These are phyloP conservation scores for Lactarius pseudohatsudake DNA, from an alignment of 768 basidiomycete species.

Conservation along the genomic window DNA sequence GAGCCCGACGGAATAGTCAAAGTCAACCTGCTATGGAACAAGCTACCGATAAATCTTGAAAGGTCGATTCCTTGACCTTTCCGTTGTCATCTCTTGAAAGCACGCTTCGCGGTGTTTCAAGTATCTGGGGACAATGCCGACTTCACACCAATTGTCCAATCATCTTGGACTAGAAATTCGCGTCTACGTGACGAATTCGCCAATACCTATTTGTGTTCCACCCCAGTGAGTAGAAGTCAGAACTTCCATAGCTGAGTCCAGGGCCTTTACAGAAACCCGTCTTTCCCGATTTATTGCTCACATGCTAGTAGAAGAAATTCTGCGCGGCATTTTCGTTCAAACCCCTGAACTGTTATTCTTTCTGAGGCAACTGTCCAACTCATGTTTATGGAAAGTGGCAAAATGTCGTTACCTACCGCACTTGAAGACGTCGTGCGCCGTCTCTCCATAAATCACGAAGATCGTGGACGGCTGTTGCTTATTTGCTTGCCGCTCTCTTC, in stretches of 20 bases:
- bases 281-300: neutral
- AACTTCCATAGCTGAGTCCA: no score
- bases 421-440: no score
- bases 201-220: neutral
- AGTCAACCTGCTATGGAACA: neutral
- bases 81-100: neutral
- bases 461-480: no score
- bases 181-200: neutral
- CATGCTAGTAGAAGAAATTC: neutral
- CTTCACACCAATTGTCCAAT: neutral
- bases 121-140: neutral
- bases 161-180: neutral
- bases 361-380: no score
- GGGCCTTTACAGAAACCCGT: no score
- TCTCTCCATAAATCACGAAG: no score
- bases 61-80: neutral
- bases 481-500: no score
- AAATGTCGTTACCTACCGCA: no score
- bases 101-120: neutral
- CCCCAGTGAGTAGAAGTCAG: neutral
- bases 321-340: no score
- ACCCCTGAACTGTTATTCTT: no score
- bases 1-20: neutral
- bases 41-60: neutral
- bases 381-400: no score